Conservation (phyloP, 2,329 filamentous ascomycete genomes). For the Balansia obtecta region DNA sequence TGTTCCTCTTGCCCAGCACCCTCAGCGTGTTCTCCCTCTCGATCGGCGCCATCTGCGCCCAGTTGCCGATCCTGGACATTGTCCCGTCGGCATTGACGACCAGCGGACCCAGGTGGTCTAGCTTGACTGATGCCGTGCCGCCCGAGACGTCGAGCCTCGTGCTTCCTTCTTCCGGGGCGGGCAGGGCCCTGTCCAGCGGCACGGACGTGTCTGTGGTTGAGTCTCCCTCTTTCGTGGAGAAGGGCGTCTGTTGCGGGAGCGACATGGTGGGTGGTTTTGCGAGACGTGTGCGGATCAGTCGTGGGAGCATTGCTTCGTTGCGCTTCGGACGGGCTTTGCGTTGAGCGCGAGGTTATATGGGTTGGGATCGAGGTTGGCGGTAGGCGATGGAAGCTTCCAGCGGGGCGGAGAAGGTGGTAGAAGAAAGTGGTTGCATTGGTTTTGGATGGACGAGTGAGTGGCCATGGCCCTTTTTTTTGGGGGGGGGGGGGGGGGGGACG, state of each 20-base stretch:
- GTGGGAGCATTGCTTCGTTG: background rate
- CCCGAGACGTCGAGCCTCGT: conserved; percentile 21
- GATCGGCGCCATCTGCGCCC: conserved; percentile 56
- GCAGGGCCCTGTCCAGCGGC: conserved; percentile 12
- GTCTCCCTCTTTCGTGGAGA: background rate
- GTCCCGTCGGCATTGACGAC: conserved; percentile 64
- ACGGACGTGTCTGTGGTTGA: background rate
- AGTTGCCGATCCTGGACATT: conserved; percentile 59
- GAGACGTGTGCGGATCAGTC: background rate
- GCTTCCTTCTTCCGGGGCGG: conserved; percentile 11
- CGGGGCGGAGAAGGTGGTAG: background rate
- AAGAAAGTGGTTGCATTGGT: background rate
- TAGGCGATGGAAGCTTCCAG: conserved; percentile 1
- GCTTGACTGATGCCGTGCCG: conserved; percentile 30
- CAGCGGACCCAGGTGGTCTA: conserved; percentile 60
- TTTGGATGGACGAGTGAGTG: background rate
- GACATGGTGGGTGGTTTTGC: background rate
- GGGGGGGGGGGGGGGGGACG: too few species aligned
- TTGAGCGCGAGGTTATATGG: background rate
- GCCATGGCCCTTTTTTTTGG: too few species aligned
- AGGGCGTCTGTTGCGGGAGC: background rate
- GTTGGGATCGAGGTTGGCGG: background rate
- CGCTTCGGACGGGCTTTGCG: background rate
- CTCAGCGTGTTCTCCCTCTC: conserved; percentile 56
- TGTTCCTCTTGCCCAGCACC: conserved; percentile 56